Base-by-base conservation (phyloP, 2,329 filamentous ascomycete genomes). In the Aspergillus brasiliensis region DNA sequence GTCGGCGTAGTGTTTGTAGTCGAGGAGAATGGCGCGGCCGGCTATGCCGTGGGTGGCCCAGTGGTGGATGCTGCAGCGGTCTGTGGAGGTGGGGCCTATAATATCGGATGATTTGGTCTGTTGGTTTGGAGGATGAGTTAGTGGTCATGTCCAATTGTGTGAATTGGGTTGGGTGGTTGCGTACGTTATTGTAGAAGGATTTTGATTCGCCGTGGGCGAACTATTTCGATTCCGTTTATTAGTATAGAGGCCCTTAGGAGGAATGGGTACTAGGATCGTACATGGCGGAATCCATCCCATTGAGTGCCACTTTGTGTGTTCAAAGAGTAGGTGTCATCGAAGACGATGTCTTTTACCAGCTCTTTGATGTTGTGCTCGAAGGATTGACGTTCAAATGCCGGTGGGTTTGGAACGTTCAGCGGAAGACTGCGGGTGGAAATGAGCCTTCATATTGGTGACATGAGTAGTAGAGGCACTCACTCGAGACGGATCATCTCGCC, bases 401-500 rank as follows among this genome's bases (percentile, higher is more conserved):
- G 83, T 27, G 79, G 76, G n/a, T 78, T 75, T 0, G 84, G 84
- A 0, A 82, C 74, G 57, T 83, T 78, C 15, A 85, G 66, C 2
- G 85, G 84, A 3, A 86, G 77, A 62, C 81, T 82, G 44, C 25
- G n/a, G 5, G 27, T 37, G 54, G 4, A 47, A 42, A 6, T 40
- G 0, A 28, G 49, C 28, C 4, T 51, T 53, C 17, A 44, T 19
- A 7, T 3, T 19, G 15, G 11, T 3, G 10, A 23, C 1, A 17
- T 23, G 5, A 13, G 13, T 10, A 51, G 42, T 7, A 10, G 2
- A 25, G 3, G n/a, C 15, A 68, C 72, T 62, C 68, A 83, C 81
- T 86, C 82, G 31, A 86, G 75, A 10, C 82, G 79, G 2, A 86
- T 77, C 63, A 85, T 80, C 54, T 86, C 82, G 13, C 85, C 85